Evolutionary conservation across 495 filamentous ascomycete genomes (phyloP), one percentile per base, ranked within the genome.

Genomic region (Xylaria sp.): DNA sequence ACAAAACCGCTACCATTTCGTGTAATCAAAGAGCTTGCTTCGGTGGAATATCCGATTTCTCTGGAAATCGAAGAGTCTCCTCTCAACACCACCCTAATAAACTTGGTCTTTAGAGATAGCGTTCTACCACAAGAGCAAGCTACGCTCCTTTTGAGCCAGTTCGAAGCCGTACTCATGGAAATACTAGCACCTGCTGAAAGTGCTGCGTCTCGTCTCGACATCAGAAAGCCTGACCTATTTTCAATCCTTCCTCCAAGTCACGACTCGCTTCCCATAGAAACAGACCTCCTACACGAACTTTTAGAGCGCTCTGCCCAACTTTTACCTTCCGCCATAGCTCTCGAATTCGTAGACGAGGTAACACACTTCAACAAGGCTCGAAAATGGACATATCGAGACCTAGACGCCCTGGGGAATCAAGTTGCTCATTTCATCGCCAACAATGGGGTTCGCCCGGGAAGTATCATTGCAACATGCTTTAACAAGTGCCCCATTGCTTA

Each of bases 401-500:
- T 94, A 0, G 77, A 93, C 70, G 71, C 80, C 9, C 85, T 88
- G 71, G 89, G 85, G 7, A 91, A 93, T 71, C 80, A 82, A 62
- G 80, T 92, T 24, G 90, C 90, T 0, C 78, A 89, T 62, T 75
- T 90, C 21, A 70, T 94, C 33, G n/a, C 50, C 41, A 50, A 7
- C 50, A 71, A 0, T 66, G 78, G 40, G 75, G 81, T 44, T 76
- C 82, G 26, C 69, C 80, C 33, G 71, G 87, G 88, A 4, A 77
- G 82, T 21, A 86, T 94, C n/a, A 82, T 97, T 21, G 91, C 88
- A 0, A 88, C 93, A 9, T 91, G 91, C 76, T 95, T 97, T 74
- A 88, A 94, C 64, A 95, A 95, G 78, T 93, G 89, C 71, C 89
- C 93, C 1, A 89, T 92, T 61, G 88, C 93, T 12, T 94, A 91